Evolutionary conservation across 371 early-diverging fungal species (phyloP).

Genomic region (Dichotomocladium elegans): DNA sequence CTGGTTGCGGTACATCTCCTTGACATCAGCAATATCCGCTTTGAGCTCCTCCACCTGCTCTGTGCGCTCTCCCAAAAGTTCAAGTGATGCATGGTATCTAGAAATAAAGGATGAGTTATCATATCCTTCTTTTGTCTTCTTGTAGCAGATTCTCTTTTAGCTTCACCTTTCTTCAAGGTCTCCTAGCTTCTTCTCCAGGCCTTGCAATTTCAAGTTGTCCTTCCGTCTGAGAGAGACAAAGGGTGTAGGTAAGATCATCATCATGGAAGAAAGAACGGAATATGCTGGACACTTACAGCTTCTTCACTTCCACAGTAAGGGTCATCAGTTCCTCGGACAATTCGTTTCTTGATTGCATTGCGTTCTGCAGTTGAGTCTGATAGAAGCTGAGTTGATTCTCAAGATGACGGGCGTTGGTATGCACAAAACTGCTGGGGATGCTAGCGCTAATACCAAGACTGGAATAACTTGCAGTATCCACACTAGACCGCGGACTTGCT

Average conservation of each 20-base stretch:
- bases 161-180: slow-evolving; percentile 41
- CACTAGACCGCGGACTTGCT: slow-evolving; percentile 35
- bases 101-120: not conserved
- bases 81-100: slow-evolving; percentile 76
- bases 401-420: slow-evolving; percentile 54
- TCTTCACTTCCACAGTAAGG: slow-evolving; percentile 59
- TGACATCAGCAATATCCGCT: slow-evolving; percentile 80
- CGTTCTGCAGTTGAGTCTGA: slow-evolving; percentile 61
- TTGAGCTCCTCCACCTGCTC: slow-evolving; percentile 82
- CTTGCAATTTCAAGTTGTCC: slow-evolving; percentile 20
- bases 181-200: slow-evolving; percentile 27
- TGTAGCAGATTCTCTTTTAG: not conserved
- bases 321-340: slow-evolving; percentile 70
- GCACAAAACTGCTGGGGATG: slow-evolving; percentile 30
- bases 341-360: slow-evolving; percentile 69
- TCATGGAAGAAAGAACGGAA: not conserved
- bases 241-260: no score
- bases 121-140: no score
- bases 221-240: slow-evolving; percentile 13
- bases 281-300: slow-evolving; percentile 31
- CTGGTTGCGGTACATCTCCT: slow-evolving; percentile 72
- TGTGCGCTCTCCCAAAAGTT: slow-evolving; percentile 85
- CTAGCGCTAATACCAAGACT: not conserved
- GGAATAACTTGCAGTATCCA: slow-evolving; percentile 23
- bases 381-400: slow-evolving; percentile 69